Evolutionary conservation across 2,329 filamentous ascomycete genomes (phyloP), one percentile per base, ranked within the genome.

Genomic region (Dryadomyces quercus-mongolicae): DNA sequence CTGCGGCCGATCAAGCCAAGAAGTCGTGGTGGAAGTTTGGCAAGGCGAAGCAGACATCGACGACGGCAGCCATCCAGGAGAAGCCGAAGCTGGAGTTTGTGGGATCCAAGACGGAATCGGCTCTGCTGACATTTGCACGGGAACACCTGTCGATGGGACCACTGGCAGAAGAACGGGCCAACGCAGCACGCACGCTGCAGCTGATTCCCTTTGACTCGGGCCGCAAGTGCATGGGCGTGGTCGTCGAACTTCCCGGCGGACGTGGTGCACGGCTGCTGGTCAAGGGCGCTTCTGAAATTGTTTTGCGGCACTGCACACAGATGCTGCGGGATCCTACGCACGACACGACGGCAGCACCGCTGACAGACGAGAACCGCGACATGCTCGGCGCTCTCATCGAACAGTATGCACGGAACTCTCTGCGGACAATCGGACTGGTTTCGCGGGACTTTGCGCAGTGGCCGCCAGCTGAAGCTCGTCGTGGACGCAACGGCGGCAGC

Each of bases 381-480:
- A 75, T 70, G 8, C 66, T 95, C 58, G 78, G 80, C 59, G 71
- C 75, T 21, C 74, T 89, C 49, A 94, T 95, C 61, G 81, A 84
- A 58, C 78, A 76, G 49, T 95, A 95, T 65, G 90, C 90, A 10
- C 81, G 79, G 25, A 78, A 85, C 18, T 94, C 89, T 8, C 75
- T 95, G 36, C 81, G 90, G 58, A 94, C 90, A 1, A 94, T 95
- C 61, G 88, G 84, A 46, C 78, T 95, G 59, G 75, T 89, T 53
- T 94, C 89, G 69, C 85, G 83, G 54, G 90, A 95, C 62, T 95
- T 93, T 60, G 80, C 87, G 22, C 78, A 80, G 53, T 95, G 90
- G 90, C 90, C 91, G 36, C 89, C 89, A 5, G 78, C 74, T 57
- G 76, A 77, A 49, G 78, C 76, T 16, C 79, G 72, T 50, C 73